Evolutionary conservation across 1,284 basidiomycete species (phyloP), one percentile per base, ranked within the genome.

Genomic region (Moesziomyces antarcticus): DNA sequence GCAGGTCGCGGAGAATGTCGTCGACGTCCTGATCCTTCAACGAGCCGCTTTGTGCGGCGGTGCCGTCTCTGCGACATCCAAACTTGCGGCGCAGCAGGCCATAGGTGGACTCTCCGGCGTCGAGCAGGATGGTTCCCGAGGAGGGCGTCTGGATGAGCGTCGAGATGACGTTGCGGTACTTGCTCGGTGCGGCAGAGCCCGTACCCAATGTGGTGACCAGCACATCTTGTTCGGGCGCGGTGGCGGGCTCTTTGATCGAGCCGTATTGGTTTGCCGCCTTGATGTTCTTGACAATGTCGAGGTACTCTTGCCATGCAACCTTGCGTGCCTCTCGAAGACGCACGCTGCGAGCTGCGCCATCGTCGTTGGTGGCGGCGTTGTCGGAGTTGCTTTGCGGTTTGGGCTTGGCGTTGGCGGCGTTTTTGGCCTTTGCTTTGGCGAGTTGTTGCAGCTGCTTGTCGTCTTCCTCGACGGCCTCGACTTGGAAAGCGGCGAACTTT

Each of bases 61-160:
- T 60, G 6, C 67, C 72, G 24, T 75, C 67, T 25, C 63, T 55
- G 21, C 59, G 55, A 45, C 51, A 62, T 0, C 94, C 94, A 75
- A 91, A 96, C 50, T 90, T 88, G 11, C 96, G 88, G 5, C 87
- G 87, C 9, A 98, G 87, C 81, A 98, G 94, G 2, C 94, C 94
- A 86, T 91, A 91, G 0, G 95, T 95, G 0, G 93, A 93, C 84
- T 98, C 95, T 0, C 95, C 95, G 1, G 88, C 89, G 77, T 98
- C 96, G 3, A 98, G 88, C n/a, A 98, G 85, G 25, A 97, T 69
- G 62, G 69, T 80, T 22, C 78, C 80, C 3, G 61, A 63, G 11
- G 50, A 56, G 8, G 80, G 81, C 7, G 78, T 62, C 35, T 81
- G 69, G 20, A 82, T 65, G 14, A 84, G 65, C 25, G 81, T 84